These are phyloP conservation scores for Suillus alpinus DNA, from an alignment of 768 basidiomycete species.

Conservation along the genomic window DNA sequence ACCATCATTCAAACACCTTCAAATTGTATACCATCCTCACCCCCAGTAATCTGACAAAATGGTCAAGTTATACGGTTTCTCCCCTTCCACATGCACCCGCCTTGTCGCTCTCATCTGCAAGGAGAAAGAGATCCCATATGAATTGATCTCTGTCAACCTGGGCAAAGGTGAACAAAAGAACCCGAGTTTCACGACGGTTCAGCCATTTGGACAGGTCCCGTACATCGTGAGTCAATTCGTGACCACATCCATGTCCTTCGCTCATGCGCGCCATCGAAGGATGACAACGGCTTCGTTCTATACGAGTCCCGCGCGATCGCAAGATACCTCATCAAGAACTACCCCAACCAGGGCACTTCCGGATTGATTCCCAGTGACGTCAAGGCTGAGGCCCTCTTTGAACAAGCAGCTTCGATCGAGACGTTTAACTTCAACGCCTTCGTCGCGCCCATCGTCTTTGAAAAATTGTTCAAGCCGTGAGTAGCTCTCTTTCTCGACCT, in stretches of 20 bases:
- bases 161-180: slow-evolving; percentile 44
- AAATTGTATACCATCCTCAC: neutral
- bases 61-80: slow-evolving; percentile 33
- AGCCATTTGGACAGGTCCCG: slow-evolving; percentile 60
- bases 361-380: slow-evolving; percentile 45
- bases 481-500: slow-evolving; percentile 11
- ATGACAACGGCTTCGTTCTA: slow-evolving; percentile 62
- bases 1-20: neutral
- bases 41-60: slow-evolving; percentile 17
- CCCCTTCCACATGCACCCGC: slow-evolving; percentile 45
- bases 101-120: slow-evolving; percentile 50
- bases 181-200: slow-evolving; percentile 39
- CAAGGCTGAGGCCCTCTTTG: slow-evolving; percentile 30
- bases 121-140: slow-evolving; percentile 58
- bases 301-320: slow-evolving; percentile 63
- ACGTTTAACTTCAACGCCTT: slow-evolving; percentile 45
- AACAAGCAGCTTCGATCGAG: slow-evolving; percentile 45
- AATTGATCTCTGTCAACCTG: slow-evolving; percentile 44
- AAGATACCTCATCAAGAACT: slow-evolving; percentile 58
- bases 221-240: slow-evolving; percentile 31
- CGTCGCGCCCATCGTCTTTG: slow-evolving; percentile 37
- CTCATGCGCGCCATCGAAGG: slow-evolving; percentile 20
- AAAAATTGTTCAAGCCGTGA: slow-evolving; percentile 54
- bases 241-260: neutral
- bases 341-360: slow-evolving; percentile 45